A percentile compares a stretch with the other conserved stretches of the same genome.
Conservation (phyloP, 192 early-diverging fungal genomes). For the Coemansia sp. region DNA sequence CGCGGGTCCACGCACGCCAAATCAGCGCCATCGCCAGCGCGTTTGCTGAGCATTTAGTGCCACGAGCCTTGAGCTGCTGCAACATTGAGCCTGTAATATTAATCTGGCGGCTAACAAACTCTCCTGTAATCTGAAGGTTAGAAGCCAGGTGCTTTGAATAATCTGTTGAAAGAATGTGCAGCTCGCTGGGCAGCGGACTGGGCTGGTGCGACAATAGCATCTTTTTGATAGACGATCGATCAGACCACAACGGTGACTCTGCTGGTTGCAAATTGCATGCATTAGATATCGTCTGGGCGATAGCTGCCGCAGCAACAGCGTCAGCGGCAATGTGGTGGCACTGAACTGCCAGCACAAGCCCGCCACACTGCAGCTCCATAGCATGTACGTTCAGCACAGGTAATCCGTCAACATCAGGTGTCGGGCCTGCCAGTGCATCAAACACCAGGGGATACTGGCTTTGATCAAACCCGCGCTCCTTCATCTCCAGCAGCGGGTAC, state of each 20-base stretch:
- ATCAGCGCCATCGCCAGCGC: slow-evolving; percentile 24
- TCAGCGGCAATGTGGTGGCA: slow-evolving; percentile 27
- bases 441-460: slow-evolving; percentile 19
- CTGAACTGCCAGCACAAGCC: slow-evolving; percentile 4
- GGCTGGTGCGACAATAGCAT: background rate
- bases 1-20: slow-evolving; percentile 33
- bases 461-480: slow-evolving; percentile 15
- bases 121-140: background rate
- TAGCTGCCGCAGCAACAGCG: background rate
- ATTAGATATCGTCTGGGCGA: slow-evolving; percentile 10
- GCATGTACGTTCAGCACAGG: slow-evolving; percentile 12
- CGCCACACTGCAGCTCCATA: slow-evolving; percentile 10
- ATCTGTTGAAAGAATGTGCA: no score
- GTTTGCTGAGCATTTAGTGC: slow-evolving; percentile 10
- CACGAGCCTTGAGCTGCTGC: background rate
- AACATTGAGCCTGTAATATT: background rate
- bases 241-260: background rate
- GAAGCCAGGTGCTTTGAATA: background rate
- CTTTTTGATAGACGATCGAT: background rate
- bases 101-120: slow-evolving; percentile 6
- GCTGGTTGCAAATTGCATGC: background rate
- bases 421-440: background rate
- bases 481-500: slow-evolving; percentile 6
- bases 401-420: slow-evolving; percentile 10
- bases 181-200: background rate